Evolutionary conservation across 495 filamentous ascomycete genomes (phyloP), one percentile per base, ranked within the genome.

Genomic region (Tuber borchii): DNA sequence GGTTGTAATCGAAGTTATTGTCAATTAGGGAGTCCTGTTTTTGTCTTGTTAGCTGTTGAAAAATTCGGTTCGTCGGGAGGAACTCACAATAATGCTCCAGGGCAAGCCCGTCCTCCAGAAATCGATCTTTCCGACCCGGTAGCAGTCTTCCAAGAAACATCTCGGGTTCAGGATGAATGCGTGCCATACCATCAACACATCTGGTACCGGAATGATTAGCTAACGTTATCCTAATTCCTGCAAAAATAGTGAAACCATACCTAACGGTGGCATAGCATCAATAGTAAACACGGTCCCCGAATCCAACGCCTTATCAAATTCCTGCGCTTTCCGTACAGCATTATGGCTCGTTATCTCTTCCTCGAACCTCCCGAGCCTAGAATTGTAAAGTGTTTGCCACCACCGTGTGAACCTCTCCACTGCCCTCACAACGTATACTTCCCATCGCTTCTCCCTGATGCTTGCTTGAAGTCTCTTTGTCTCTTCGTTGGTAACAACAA

Each of bases 141-240:
- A 84, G 80, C 90, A 90, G 83, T 95, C 93, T 80, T 95, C 93
- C 2, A 93, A 87, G 83, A 89, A 95, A 48, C 86, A 85, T 46
- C 91, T 85, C 12, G 93, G 93, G 78, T 94, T 95, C 9, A 96
- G 87, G 89, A 93, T 91, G 78, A 92, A 91, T 0, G 92, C 86
- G 83, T 96, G 93, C 92, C 91, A 94, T 0, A 95, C 92, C 92
- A 96, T 93, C 65, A 96, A 84, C 2, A 96, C 89, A 82, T 96
- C 93, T 90, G 79, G 1, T 37, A 56, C 10, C 22, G 2, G 16
- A 34, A 34, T 34, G 16, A 16, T 65, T 7, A 65, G 56, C 56
- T 12, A 31, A 65, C 56, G 34, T 65, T 16, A 19, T 65, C 56
- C 26, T 14, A 5, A 8, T 16, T 34, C 14, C 4, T 17, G 12